These are phyloP conservation scores for Lentinula guzmanii DNA, from an alignment of 768 basidiomycete species.

Conservation along the genomic window DNA sequence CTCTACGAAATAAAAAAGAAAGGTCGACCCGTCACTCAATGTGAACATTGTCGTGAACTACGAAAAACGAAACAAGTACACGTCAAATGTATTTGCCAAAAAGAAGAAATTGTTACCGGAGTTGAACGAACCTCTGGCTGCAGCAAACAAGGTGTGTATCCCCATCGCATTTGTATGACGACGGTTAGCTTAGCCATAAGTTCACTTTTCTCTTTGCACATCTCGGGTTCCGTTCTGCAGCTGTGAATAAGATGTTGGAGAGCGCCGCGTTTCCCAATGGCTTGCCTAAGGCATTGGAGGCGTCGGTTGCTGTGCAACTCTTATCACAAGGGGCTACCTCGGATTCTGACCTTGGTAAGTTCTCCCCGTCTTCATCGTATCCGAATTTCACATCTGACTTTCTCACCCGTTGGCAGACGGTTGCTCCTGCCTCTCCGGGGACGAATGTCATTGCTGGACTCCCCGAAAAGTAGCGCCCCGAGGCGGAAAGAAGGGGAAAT, in stretches of 20 bases:
- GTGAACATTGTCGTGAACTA: slow-evolving; percentile 79
- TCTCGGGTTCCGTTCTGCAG: slow-evolving; percentile 30
- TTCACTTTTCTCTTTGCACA: slow-evolving; percentile 14
- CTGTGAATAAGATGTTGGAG: slow-evolving; percentile 53
- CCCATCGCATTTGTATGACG: slow-evolving; percentile 7
- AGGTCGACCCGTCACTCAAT: slow-evolving; percentile 88
- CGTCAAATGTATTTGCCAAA: slow-evolving; percentile 73
- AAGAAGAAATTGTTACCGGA: slow-evolving; percentile 60
- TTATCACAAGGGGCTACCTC: slow-evolving; percentile 44
- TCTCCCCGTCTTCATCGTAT: slow-evolving; percentile 29
- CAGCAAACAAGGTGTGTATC: slow-evolving; percentile 61
- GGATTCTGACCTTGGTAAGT: slow-evolving; percentile 64
- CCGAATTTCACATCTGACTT: slow-evolving; percentile 31
- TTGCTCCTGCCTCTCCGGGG: slow-evolving; percentile 45
- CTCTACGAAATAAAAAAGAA: slow-evolving; percentile 93
- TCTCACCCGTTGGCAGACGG: slow-evolving; percentile 27
- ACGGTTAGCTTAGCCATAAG: slow-evolving; percentile 43
- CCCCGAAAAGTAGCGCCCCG: slow-evolving; percentile 37
- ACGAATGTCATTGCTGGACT: slow-evolving; percentile 53
- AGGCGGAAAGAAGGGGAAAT: slow-evolving; percentile 21
- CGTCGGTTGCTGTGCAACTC: slow-evolving; percentile 45
- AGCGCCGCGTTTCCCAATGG: slow-evolving; percentile 79
- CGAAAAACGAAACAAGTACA: slow-evolving; percentile 84
- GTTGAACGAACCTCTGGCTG: slow-evolving; percentile 34
- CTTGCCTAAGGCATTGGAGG: slow-evolving; percentile 64